A percentile compares a stretch with the other conserved stretches of the same genome.
Evolutionary conservation across 2,329 filamentous ascomycete genomes (phyloP).

Genomic region (Colletotrichum sp.): DNA sequence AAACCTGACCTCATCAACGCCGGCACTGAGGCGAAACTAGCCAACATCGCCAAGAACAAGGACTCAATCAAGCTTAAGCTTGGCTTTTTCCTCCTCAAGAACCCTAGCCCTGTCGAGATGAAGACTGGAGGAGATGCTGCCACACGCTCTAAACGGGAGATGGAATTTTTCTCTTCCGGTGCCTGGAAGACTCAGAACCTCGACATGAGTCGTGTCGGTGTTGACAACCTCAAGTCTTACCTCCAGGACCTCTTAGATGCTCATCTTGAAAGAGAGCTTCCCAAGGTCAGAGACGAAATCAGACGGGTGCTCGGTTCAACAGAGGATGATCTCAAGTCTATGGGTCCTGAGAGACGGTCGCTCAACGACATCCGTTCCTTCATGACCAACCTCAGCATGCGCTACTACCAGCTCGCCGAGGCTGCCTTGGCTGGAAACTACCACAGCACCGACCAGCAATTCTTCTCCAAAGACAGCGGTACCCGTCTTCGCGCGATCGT

Average conservation of each 20-base stretch:
- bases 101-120: slow-evolving; percentile 32
- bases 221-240: slow-evolving; percentile 48
- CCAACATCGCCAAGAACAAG: slow-evolving; percentile 48
- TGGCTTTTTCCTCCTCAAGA: slow-evolving; percentile 59
- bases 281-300: slow-evolving; percentile 40
- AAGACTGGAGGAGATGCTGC: slow-evolving; percentile 38
- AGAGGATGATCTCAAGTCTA: slow-evolving; percentile 39
- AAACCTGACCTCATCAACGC: slow-evolving; percentile 52
- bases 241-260: slow-evolving; percentile 55
- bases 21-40: slow-evolving; percentile 43
- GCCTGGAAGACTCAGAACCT: slow-evolving; percentile 39
- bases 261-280: slow-evolving; percentile 52
- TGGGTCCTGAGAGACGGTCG: slow-evolving; percentile 55
- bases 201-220: slow-evolving; percentile 44
- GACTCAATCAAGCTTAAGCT: slow-evolving; percentile 49
- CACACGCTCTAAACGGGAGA: slow-evolving; percentile 30
- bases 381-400: slow-evolving; percentile 49
- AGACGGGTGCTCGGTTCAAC: slow-evolving; percentile 25
- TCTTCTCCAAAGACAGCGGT: slow-evolving; percentile 50
- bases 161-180: slow-evolving; percentile 46
- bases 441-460: slow-evolving; percentile 37
- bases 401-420: slow-evolving; percentile 48
- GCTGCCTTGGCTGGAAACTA: slow-evolving; percentile 58
- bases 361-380: slow-evolving; percentile 51
- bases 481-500: slow-evolving; percentile 59